Evolutionary conservation across 371 early-diverging fungal species (phyloP).

Genomic region (Quaeritorhiza haematococci): DNA sequence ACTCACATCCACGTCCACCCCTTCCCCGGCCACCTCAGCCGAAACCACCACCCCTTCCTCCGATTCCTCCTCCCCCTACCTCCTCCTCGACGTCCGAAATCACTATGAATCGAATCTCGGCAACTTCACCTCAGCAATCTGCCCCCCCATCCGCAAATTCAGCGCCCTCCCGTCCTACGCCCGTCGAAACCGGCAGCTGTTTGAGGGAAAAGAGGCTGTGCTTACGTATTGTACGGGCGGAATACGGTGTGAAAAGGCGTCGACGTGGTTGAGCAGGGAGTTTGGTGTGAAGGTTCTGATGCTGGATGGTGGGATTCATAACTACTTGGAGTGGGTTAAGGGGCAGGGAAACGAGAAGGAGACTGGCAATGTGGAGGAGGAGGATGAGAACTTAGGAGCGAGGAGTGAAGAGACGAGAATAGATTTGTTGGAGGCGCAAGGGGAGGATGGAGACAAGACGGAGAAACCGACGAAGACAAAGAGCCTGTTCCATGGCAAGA

Average conservation of each 20-base stretch:
- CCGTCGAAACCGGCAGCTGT: slow-evolving; percentile 41
- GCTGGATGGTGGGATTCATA: slow-evolving; percentile 75
- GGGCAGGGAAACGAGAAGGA: slow-evolving; percentile 7
- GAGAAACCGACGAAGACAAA: too few relatives aligned
- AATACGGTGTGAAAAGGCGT: slow-evolving; percentile 62
- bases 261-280: slow-evolving; percentile 47
- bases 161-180: slow-evolving; percentile 59
- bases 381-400: too few relatives aligned
- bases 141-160: slow-evolving; percentile 64
- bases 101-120: slow-evolving; percentile 68
- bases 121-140: slow-evolving; percentile 53
- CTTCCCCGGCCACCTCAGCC: too few relatives aligned
- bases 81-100: slow-evolving; percentile 64
- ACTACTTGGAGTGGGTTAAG: slow-evolving; percentile 66
- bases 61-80: too few relatives aligned
- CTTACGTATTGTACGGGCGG: slow-evolving; percentile 72
- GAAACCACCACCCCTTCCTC: too few relatives aligned
- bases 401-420: too few relatives aligned
- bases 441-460: too few relatives aligned
- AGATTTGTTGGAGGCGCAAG: too few relatives aligned
- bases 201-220: slow-evolving; percentile 47
- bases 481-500: slow-evolving; percentile 58
- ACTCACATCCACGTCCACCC: too few relatives aligned
- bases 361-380: too few relatives aligned
- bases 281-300: slow-evolving; percentile 45